Conservation (phyloP, 768 basidiomycete species). For the Albatrellus ellisii region DNA sequence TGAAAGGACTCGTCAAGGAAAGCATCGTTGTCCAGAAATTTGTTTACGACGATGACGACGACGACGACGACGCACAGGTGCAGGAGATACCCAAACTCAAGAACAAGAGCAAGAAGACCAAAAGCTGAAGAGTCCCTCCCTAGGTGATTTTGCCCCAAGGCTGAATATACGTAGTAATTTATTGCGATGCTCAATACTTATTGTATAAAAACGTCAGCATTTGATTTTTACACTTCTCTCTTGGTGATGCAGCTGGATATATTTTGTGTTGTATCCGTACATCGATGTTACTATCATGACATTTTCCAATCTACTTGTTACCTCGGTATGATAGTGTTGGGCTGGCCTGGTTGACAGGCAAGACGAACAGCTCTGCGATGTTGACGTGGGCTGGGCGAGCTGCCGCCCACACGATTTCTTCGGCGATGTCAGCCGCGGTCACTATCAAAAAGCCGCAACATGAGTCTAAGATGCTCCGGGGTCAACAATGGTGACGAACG, state of each 20-base stretch:
- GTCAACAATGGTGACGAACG: conserved; percentile 32
- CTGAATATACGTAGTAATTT: not conserved
- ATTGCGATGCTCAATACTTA: not conserved
- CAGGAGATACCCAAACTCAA: conserved; percentile 16
- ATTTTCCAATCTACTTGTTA: conserved; percentile 20
- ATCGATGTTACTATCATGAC: not conserved
- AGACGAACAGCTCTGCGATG: conserved; percentile 66
- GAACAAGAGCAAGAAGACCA: conserved; percentile 43
- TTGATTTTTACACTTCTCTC: too few species aligned
- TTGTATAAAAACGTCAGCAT: too few species aligned
- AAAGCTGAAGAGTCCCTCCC: too few species aligned
- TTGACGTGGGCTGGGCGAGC: conserved; percentile 87
- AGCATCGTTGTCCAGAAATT: conserved; percentile 65
- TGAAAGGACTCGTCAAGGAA: conserved; percentile 46
- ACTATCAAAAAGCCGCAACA: conserved; percentile 29
- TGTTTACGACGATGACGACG: conserved; percentile 60
- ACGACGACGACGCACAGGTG: conserved; percentile 20
- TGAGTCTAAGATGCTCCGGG: not conserved
- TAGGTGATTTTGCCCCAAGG: too few species aligned
- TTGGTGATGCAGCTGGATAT: not conserved
- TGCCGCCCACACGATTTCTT: conserved; percentile 97
- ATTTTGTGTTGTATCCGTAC: not conserved
- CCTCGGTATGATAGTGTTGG: conserved; percentile 43
- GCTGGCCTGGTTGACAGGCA: conserved; percentile 72
- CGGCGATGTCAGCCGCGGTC: conserved; percentile 78